These are phyloP conservation scores for Neurospora tetrasperma DNA, from an alignment of 495 filamentous ascomycete species.

Conservation along the genomic window DNA sequence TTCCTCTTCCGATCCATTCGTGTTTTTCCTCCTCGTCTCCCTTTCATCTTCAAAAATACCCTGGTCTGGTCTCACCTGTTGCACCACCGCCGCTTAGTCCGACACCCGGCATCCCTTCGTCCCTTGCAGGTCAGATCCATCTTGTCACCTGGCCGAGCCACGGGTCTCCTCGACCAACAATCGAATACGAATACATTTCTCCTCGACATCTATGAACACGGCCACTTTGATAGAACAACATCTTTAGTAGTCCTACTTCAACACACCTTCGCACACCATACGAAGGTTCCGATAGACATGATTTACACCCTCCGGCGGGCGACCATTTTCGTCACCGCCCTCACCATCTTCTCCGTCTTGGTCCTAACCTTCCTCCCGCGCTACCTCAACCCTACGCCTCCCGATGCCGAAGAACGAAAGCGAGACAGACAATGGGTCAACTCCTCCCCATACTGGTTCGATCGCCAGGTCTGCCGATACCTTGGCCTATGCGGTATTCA, in stretches of 20 bases:
- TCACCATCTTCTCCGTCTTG: conserved; percentile 24
- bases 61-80: neutral
- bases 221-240: neutral
- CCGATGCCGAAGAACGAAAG: conserved; percentile 32
- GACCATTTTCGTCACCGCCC: conserved; percentile 17
- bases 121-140: neutral
- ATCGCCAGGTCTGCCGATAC: conserved; percentile 66
- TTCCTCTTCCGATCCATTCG: neutral
- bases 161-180: neutral
- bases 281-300: conserved; percentile 4
- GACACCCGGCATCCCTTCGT: neutral
- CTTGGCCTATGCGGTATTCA: conserved; percentile 58
- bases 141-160: neutral
- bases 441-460: conserved; percentile 59
- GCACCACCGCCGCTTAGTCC: neutral
- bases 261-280: neutral
- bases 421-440: conserved; percentile 63
- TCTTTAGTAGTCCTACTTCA: neutral
- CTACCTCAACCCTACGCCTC: conserved; percentile 33
- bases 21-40: neutral
- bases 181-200: neutral
- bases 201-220: neutral
- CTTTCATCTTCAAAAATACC: neutral
- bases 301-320: conserved; percentile 30
- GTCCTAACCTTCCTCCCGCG: conserved; percentile 26